These are phyloP conservation scores for Chytriomyces confervae DNA, from an alignment of 192 early-diverging fungal species.

Conservation along the genomic window DNA sequence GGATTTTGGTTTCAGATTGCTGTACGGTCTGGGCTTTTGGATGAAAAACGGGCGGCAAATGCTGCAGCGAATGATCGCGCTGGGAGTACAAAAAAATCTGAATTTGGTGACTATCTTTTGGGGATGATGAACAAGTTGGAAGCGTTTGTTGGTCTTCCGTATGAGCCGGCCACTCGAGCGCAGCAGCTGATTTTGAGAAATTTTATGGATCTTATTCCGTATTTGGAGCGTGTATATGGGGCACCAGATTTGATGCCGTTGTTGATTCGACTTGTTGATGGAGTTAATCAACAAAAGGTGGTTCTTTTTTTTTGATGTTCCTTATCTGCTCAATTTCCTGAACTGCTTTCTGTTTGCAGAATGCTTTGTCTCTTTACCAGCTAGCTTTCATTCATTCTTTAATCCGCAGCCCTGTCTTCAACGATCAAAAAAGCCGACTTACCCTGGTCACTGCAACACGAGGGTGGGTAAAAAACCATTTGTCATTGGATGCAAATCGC, in stretches of 20 bases:
- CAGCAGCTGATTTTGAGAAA: constrained; percentile 62
- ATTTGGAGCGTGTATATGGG: constrained; percentile 46
- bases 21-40: constrained; percentile 30
- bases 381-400: constrained; percentile 47
- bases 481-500: constrained; percentile 28
- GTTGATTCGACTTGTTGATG: constrained; percentile 43
- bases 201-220: constrained; percentile 49
- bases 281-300: constrained; percentile 38
- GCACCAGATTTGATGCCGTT: constrained; percentile 36
- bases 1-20: constrained; percentile 49
- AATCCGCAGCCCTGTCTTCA: constrained; percentile 46
- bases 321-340: background rate
- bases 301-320: background rate
- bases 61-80: background rate
- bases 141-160: constrained; percentile 11
- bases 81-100: background rate
- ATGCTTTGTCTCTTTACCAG: constrained; percentile 44
- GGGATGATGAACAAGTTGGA: constrained; percentile 12
- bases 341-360: constrained; percentile 12
- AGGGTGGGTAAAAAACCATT: constrained; percentile 49
- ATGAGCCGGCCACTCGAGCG: constrained; percentile 49
- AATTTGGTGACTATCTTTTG: background rate
- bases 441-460: constrained; percentile 37
- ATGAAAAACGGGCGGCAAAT: constrained; percentile 17
- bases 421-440: constrained; percentile 39